Base-by-base conservation (phyloP, 805 yeast species). In the Blastobotrys parvus region DNA sequence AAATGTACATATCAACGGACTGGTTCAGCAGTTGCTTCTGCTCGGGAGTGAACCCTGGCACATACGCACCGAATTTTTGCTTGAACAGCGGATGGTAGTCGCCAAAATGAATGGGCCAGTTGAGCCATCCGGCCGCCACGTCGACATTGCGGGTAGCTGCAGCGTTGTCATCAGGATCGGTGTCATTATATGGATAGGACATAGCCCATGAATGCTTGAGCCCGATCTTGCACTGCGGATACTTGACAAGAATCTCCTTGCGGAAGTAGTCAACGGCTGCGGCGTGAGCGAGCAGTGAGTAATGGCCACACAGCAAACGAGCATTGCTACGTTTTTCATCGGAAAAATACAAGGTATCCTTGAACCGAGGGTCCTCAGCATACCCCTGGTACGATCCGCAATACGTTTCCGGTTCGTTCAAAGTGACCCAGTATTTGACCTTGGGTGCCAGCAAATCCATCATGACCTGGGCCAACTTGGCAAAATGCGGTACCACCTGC, bases 401-500 rank as follows among this genome's bases (percentile, higher is more conserved):
- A 38, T 33, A 44, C 1, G 52, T 42, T 30, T 51, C 49, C 15
- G 67, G 68, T 40, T 63, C 67, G 42, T 63, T 63, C 41, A 60
- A 45, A 3, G 64, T 60, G 43, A 63, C 42, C 61, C 62, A 63
- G n/a, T 52, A 39, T 3, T 59, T 56, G 8, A 63, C 67, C 39
- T 60, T 52, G 22, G 62, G 61, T 6, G 61, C 58, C 38, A 53
- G 56, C 39, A 59, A 62, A 27, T 60, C 46, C 39, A 62, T 55
- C 4, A 61, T 55, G 16, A 59, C 55, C 21, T 58, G 53, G 42
- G 64, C 63, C 45, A 60, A 63, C 41, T 58, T 52, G 21, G 57
- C 60, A 49, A 62, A 63, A 21, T 61, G 63, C 4, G 58, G 58
- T 18, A 59, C 59, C 35, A 63, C 54, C n/a, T 52, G 50, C 3